phyloP scores from a whole-genome alignment of 2,329 filamentous ascomycete species.

The Cercospora sp. region DNA sequence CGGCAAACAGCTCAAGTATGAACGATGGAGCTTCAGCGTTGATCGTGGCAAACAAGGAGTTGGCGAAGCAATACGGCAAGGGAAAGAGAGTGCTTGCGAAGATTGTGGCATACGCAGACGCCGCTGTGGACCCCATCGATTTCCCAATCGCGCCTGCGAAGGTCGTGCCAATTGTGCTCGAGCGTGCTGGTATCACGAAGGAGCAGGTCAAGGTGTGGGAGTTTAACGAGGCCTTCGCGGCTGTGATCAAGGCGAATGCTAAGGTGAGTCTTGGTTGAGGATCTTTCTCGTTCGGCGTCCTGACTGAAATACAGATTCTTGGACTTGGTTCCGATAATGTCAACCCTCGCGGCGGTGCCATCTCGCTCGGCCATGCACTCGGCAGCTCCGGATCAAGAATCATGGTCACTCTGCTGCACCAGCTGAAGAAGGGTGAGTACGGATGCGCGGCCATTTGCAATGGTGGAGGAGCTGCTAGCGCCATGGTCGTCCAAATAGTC shows the following conservation, averaged over 20 bases:
- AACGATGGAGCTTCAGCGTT: constrained; percentile 93
- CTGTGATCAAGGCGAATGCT: constrained; percentile 90
- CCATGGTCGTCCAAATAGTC: constrained; percentile 79
- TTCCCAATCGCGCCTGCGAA: constrained; percentile 92
- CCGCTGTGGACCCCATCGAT: constrained; percentile 85
- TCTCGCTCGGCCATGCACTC: constrained; percentile 86
- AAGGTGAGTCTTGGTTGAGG: constrained; percentile 57
- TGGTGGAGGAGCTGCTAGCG: constrained; percentile 87
- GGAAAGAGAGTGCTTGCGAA: constrained; percentile 81
- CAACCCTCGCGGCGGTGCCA: constrained; percentile 86
- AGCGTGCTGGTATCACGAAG: constrained; percentile 85
- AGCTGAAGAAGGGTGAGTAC: constrained; percentile 88
- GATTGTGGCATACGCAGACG: constrained; percentile 84
- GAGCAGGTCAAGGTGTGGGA: constrained; percentile 95
- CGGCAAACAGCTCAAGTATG: constrained; percentile 89
- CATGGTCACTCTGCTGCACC: constrained; percentile 84
- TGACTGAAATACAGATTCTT: constrained; percentile 61
- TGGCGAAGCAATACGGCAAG: constrained; percentile 76
- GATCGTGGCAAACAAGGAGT: constrained; percentile 76
- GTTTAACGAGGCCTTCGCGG: constrained; percentile 97
- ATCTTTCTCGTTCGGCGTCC: not conserved
- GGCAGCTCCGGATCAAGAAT: constrained; percentile 93
- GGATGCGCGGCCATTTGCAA: constrained; percentile 97
- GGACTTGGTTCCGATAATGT: constrained; percentile 76
- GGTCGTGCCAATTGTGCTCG: constrained; percentile 84